Percentiles rank a stretch among this genome's conserved stretches.
Evolutionary conservation across 2,329 filamentous ascomycete species (phyloP).

Genomic region (Falciphora oryzae): DNA sequence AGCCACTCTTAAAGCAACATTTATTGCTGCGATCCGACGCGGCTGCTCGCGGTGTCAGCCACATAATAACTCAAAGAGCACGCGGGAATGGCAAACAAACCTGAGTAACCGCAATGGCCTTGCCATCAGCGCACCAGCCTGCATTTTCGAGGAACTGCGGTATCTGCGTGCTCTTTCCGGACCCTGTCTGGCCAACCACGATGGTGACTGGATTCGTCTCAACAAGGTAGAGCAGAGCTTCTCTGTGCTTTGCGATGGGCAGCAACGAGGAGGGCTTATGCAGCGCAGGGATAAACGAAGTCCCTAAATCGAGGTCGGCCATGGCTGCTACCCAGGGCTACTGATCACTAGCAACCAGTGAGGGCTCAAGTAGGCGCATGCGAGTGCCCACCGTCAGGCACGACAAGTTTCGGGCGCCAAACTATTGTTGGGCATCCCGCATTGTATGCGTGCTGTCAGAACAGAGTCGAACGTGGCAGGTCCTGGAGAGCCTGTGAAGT

Average conservation of each 20-base stretch:
- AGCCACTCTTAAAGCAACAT: conserved; percentile 80
- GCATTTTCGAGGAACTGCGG: conserved; percentile 84
- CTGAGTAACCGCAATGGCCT: conserved; percentile 84
- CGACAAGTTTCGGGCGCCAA: conserved; percentile 1
- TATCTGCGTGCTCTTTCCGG: conserved; percentile 92
- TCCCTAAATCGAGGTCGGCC: conserved; percentile 51
- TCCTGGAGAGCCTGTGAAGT: background rate
- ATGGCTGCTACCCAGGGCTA: conserved; percentile 26
- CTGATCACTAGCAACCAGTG: background rate
- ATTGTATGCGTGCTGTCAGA: background rate
- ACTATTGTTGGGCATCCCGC: background rate
- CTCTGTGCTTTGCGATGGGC: conserved; percentile 78
- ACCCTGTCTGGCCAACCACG: conserved; percentile 89
- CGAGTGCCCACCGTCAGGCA: background rate
- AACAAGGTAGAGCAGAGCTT: conserved; percentile 76
- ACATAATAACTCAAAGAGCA: conserved; percentile 3
- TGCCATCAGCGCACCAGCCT: conserved; percentile 83
- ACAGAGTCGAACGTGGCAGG: background rate
- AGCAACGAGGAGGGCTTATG: conserved; percentile 81
- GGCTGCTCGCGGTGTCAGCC: conserved; percentile 49
- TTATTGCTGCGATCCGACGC: conserved; percentile 82
- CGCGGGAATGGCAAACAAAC: conserved; percentile 41
- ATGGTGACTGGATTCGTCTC: conserved; percentile 82
- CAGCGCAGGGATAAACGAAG: conserved; percentile 68
- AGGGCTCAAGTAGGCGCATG: background rate